phyloP scores from a whole-genome alignment of 257 asterid species.

The Handroanthus guayacan region DNA sequence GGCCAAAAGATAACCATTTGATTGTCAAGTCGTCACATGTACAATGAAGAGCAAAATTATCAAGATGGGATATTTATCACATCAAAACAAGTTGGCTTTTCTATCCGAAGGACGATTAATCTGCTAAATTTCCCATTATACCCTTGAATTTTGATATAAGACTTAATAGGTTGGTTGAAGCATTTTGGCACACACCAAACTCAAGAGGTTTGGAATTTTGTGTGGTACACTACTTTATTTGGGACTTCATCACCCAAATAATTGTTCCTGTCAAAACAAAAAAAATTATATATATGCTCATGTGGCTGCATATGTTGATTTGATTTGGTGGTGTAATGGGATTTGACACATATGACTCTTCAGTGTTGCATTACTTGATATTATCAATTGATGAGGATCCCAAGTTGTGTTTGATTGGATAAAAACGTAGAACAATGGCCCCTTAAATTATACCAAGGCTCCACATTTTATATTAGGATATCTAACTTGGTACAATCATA shows the following conservation, averaged over 20 bases:
- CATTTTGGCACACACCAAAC: constrained; percentile 14
- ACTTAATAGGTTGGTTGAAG: constrained; percentile 3
- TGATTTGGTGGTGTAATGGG: constrained; percentile 20
- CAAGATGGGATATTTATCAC: too few relatives aligned
- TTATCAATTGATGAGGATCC: too few relatives aligned
- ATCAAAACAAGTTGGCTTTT: too few relatives aligned
- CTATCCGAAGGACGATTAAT: too few relatives aligned
- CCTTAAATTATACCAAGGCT: too few relatives aligned
- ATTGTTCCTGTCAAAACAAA: neutral
- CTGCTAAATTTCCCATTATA: too few relatives aligned
- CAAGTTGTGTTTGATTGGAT: neutral
- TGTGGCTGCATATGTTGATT: constrained; percentile 23
- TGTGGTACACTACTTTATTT: constrained; percentile 26
- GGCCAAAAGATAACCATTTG: too few relatives aligned
- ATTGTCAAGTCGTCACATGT: too few relatives aligned
- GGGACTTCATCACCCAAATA: constrained; percentile 28
- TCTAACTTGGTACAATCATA: too few relatives aligned
- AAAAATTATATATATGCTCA: neutral
- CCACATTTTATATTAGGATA: too few relatives aligned
- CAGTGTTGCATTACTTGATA: neutral
- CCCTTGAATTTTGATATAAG: too few relatives aligned
- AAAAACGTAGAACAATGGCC: neutral
- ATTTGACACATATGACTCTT: constrained; percentile 31
- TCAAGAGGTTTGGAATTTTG: constrained; percentile 22
- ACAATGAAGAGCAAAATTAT: too few relatives aligned